Conservation (phyloP, 2,329 filamentous ascomycete genomes). For the Scytalidium sp. region DNA sequence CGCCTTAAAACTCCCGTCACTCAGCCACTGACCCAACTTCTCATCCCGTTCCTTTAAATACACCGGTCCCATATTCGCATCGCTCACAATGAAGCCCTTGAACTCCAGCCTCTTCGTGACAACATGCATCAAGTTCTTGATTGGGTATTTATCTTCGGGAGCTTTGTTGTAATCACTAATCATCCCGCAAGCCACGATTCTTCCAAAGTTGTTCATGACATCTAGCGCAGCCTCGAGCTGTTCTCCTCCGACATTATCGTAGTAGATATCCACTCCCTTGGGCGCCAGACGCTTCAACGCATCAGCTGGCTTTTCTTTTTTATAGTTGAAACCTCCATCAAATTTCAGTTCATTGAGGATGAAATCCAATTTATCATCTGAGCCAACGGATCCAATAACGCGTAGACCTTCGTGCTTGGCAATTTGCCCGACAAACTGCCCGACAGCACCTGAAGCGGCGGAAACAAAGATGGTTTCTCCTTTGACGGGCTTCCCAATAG, state of each 20-base stretch:
- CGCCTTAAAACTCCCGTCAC: constrained; percentile 60
- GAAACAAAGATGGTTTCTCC: constrained; percentile 78
- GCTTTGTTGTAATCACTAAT: constrained; percentile 63
- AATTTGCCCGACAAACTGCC: constrained; percentile 70
- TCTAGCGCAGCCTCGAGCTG: constrained; percentile 64
- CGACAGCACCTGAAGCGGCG: constrained; percentile 71
- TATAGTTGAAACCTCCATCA: constrained; percentile 74
- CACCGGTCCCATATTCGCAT: constrained; percentile 55
- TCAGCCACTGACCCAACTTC: constrained; percentile 64
- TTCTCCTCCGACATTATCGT: constrained; percentile 73
- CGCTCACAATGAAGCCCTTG: constrained; percentile 62
- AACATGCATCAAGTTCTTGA: constrained; percentile 56
- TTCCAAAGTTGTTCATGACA: constrained; percentile 57
- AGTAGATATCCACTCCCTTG: constrained; percentile 73
- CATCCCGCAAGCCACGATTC: constrained; percentile 59
- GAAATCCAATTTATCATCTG: constrained; percentile 68
- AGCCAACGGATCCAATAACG: constrained; percentile 69
- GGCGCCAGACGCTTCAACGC: constrained; percentile 63
- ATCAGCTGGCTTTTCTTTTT: constrained; percentile 62
- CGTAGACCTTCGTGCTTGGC: constrained; percentile 70
- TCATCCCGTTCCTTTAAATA: constrained; percentile 59
- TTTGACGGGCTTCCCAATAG: constrained; percentile 69
- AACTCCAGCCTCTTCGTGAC: constrained; percentile 58
- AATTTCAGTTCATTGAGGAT: constrained; percentile 69
- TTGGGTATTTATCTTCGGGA: constrained; percentile 50